Evolutionary conservation across 1,139 yeast species (phyloP), one percentile per base, ranked within the genome.

Genomic region (Debaryomyces robertsiae): DNA sequence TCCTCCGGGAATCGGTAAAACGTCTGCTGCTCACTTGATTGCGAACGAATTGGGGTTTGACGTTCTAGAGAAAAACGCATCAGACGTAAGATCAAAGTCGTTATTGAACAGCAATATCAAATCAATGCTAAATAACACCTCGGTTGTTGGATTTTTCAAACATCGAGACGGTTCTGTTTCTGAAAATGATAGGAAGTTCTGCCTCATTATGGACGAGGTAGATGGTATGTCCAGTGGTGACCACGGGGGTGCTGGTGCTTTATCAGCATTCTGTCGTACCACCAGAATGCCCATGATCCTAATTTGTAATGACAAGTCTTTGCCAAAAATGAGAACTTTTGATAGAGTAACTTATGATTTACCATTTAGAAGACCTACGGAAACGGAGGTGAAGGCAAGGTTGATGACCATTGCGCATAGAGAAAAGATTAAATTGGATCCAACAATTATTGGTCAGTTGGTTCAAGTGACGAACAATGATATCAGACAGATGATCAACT

Each of bases 201-300:
- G 91, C 39, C 75, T 93, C 38, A 85, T 94, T 48, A 90, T 94
- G 98, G 99, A 94, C 65, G 99, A 94, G 66, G 98, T 94, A 24
- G 99, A 94, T 62, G 99, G 99, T 51, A 93, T 94, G 98, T 88
- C 96, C 32, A 90, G 95, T 55, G 99, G 99, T 49, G 99, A 94
- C 62, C 84, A 94, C 54, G 99, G 98, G 47, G 99, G 99, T 49
- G 96, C 94, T 15, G 98, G 97, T 18, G 95, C 93, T 44, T 75
- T 94, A 65, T 91, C 97, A 0, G 82, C 84, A 32, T 84, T 89
- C 53, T 93, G 98, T 60, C 76, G 84, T 32, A 82, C 81, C 36
- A 90, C 98, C 1, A 75, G 82, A 39, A 87, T 93, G 57, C 98
- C 99, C 10, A 77, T 94, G 69, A 89, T 94, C 46, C 73, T 93